Conservation (phyloP, 495 filamentous ascomycete species). For the Neurospora tetraspora region DNA sequence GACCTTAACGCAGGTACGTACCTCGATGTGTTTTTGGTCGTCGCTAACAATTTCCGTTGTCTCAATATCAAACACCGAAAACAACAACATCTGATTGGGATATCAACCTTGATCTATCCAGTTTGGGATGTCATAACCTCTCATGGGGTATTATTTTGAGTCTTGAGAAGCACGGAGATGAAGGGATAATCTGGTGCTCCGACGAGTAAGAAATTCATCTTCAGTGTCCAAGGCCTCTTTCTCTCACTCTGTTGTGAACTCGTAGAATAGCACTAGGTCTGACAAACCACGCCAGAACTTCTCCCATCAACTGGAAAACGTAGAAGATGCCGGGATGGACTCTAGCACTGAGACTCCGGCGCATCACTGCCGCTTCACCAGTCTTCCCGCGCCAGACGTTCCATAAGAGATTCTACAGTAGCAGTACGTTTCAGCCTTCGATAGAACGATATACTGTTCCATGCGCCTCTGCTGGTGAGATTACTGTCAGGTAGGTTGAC, state of each 20-base stretch:
- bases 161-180: background rate
- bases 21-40: background rate
- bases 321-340: slow-evolving; percentile 9
- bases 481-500: slow-evolving; percentile 15
- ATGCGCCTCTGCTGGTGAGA: slow-evolving; percentile 14
- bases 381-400: background rate
- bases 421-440: background rate
- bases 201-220: background rate
- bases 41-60: background rate
- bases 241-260: background rate
- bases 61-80: background rate
- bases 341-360: background rate
- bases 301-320: background rate
- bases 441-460: slow-evolving; percentile 8
- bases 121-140: background rate
- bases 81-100: background rate
- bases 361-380: slow-evolving; percentile 1
- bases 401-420: background rate
- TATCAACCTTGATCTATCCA: background rate
- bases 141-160: background rate
- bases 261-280: background rate
- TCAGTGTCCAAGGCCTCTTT: background rate
- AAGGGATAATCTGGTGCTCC: background rate
- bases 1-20: background rate
- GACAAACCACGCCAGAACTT: background rate